These are phyloP conservation scores for Volvox reticuliferus DNA, from an alignment of 139 green algal species.

Conservation along the genomic window DNA sequence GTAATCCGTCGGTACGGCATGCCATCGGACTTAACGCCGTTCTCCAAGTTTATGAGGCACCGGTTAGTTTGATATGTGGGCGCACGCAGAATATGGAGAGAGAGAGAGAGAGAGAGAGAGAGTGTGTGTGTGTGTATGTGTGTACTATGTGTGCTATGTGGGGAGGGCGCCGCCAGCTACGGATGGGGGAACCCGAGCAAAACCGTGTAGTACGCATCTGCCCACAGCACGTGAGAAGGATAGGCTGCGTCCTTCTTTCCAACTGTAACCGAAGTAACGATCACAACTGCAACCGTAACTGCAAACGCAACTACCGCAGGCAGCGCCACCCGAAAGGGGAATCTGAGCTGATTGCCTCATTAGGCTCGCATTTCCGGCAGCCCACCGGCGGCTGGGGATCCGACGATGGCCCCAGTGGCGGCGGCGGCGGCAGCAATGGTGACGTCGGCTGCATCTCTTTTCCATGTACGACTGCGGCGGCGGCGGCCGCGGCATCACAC, in stretches of 20 bases:
- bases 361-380: slow-evolving; percentile 73
- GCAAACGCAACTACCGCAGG: slow-evolving; percentile 50
- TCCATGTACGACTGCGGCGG: slow-evolving; percentile 55
- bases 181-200: too few relatives aligned
- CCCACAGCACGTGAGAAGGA: too few relatives aligned
- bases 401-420: not conserved
- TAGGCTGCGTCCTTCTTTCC: too few relatives aligned
- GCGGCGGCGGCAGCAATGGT: not conserved
- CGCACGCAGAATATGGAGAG: too few relatives aligned
- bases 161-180: too few relatives aligned
- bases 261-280: too few relatives aligned
- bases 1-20: slow-evolving; percentile 55
- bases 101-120: not conserved
- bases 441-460: not conserved
- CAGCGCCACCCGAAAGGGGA: slow-evolving; percentile 79
- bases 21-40: slow-evolving; percentile 58
- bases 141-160: too few relatives aligned
- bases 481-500: slow-evolving; percentile 23
- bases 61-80: not conserved
- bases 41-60: slow-evolving; percentile 55
- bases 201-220: not conserved
- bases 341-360: slow-evolving; percentile 69
- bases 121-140: too few relatives aligned
- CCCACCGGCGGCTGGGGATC: not conserved
- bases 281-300: not conserved